Conservation (phyloP, 495 filamentous ascomycete genomes). For the Talaromyces nanjingensis region DNA sequence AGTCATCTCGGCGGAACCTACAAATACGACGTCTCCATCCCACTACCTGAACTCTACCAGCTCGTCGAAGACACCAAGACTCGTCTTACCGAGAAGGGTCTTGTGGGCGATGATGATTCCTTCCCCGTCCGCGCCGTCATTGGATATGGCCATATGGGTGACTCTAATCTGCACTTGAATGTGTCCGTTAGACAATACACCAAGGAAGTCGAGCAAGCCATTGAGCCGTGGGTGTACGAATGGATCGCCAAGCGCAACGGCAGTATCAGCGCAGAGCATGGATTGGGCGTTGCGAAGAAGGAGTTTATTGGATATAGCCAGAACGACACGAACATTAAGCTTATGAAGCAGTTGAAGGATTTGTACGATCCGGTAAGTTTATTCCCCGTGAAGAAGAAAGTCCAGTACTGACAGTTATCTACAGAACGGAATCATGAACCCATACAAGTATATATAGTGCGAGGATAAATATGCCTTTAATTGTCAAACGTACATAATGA, state of each 20-base stretch:
- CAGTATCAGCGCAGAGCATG: constrained; percentile 95
- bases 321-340: constrained; percentile 69
- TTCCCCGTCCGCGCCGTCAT: constrained; percentile 79
- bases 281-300: constrained; percentile 90
- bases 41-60: constrained; percentile 75
- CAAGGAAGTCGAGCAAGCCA: constrained; percentile 76
- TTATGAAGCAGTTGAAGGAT: constrained; percentile 93
- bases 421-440: constrained; percentile 91
- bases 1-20: constrained; percentile 93
- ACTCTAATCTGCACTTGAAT: constrained; percentile 91
- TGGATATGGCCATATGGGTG: constrained; percentile 98
- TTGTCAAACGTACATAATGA: neutral
- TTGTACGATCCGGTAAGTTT: constrained; percentile 82
- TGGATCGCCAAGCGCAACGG: constrained; percentile 84
- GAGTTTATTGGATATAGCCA: constrained; percentile 89
- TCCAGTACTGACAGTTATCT: constrained; percentile 17
- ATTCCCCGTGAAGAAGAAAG: too few relatives aligned
- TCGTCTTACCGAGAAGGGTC: constrained; percentile 61
- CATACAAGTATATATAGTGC: constrained; percentile 73
- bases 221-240: constrained; percentile 96
- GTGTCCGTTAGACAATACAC: constrained; percentile 73
- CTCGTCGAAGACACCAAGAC: constrained; percentile 78
- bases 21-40: constrained; percentile 97
- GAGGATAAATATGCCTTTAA: neutral
- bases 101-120: constrained; percentile 71